Base-by-base conservation (phyloP, 2,329 filamentous ascomycete species). In the Cladosporium sp. region DNA sequence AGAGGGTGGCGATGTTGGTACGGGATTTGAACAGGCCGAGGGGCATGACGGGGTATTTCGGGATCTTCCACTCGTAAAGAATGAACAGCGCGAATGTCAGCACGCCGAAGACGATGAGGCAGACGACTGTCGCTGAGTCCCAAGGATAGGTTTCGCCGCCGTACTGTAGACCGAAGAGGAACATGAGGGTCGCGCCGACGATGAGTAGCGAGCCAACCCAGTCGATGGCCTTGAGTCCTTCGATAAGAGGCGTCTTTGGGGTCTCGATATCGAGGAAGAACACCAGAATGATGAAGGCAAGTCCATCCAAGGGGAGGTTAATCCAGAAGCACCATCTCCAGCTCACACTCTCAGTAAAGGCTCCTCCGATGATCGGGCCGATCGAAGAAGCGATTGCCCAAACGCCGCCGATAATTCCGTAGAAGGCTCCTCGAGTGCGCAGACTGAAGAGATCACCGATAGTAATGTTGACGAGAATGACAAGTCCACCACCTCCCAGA, bases 111-210 rank as follows among this genome's bases (percentile, higher is more conserved):
- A 94, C 79, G 69, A 96, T 83, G 30, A 96, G 83, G 72, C 90
- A 93, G 71, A 96, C 84, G 34, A 93, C 90, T 0, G 86, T 89
- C 1, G 90, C 83, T 0, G 90, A 93, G 61, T 79, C 78, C 92
- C 92, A 96, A 1, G 93, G 89, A 68, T 86, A 87, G 25, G 83
- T 83, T 60, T 92, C 85, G 58, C 92, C 93, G 63, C 93, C 93
- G 67, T 94, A 92, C 74, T 96, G 90, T 13, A 97, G 85, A 0
- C 92, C 93, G 49, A 97, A 87, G 4, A 97, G 86, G 69, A 96
- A 83, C 91, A 96, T 94, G 23, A 96, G 82, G 0, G 91, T 93
- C 23, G 89, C 91, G 49, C 90, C 90, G 26, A 93, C 85, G 74
- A 96, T 86, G 32, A 85, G 79, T 13, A 89, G 63, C 1, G 85